A percentile compares a stretch with the other conserved stretches of the same genome.
These are phyloP conservation scores for Huntiella abstrusa DNA, from an alignment of 2,329 filamentous ascomycete species.

Conservation along the genomic window DNA sequence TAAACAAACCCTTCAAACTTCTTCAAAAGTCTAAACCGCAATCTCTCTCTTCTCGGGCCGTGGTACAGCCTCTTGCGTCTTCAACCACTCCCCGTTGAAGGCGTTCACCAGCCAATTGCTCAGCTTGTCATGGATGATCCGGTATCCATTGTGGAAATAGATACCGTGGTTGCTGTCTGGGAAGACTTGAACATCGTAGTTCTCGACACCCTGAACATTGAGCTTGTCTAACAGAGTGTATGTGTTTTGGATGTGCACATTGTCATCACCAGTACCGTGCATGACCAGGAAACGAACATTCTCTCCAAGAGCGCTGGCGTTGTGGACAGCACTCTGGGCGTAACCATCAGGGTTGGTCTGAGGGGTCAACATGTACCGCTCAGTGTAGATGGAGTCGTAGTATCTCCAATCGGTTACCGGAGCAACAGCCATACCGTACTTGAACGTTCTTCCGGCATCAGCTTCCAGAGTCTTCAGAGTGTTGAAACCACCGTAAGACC, in stretches of 20 bases:
- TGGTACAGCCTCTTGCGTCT: slow-evolving; percentile 32
- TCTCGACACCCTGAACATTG: slow-evolving; percentile 63
- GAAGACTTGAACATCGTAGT: slow-evolving; percentile 94
- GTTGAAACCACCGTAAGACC: slow-evolving; percentile 93
- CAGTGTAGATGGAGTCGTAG: slow-evolving; percentile 88
- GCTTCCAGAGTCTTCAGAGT: slow-evolving; percentile 86
- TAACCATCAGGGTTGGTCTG: slow-evolving; percentile 68
- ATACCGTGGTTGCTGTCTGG: slow-evolving; percentile 93
- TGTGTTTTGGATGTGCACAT: slow-evolving; percentile 93
- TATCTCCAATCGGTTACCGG: slow-evolving; percentile 97
- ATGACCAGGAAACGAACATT: slow-evolving; percentile 85
- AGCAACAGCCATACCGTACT: slow-evolving; percentile 94
- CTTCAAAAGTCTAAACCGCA: neutral
- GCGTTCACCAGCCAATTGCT: slow-evolving; percentile 89
- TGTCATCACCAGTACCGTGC: slow-evolving; percentile 94
- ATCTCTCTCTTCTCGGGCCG: slow-evolving; percentile 15
- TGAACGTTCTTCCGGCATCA: slow-evolving; percentile 77
- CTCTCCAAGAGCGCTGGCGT: slow-evolving; percentile 51
- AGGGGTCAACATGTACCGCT: slow-evolving; percentile 93
- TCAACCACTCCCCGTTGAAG: slow-evolving; percentile 90
- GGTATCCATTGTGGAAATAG: slow-evolving; percentile 81
- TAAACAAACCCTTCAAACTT: neutral
- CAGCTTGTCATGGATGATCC: slow-evolving; percentile 83
- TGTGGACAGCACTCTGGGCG: slow-evolving; percentile 50
- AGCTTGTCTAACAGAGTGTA: slow-evolving; percentile 72